Base-by-base conservation (phyloP, 2,329 filamentous ascomycete species). In the Epichloe scottii region DNA sequence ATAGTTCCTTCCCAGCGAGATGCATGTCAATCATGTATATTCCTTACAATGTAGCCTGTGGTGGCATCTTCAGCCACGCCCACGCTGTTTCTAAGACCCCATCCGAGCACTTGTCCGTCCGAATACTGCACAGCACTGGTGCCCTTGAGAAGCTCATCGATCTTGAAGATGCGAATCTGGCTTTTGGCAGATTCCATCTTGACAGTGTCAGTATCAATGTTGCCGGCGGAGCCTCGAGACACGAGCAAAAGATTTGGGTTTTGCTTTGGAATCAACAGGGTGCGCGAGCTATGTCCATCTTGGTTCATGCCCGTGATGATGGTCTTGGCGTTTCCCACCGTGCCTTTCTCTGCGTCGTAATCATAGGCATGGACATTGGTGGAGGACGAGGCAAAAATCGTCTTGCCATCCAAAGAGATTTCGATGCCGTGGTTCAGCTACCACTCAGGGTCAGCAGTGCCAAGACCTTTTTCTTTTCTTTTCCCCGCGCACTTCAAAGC, bases 71-170 rank as follows among this genome's bases (percentile, higher is more conserved):
- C 81, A 30, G 71, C 81, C 4, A 87, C 66, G 14, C 84, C 84
- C 3, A 87, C 82, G 3, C 78, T 79, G 63, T 88, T 88, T 30
- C 84, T 72, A 26, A 88, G 69, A 17, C 84, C 84, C 82, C 82
- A 87, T 15, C 81, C 75, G 4, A 77, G 60, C 3, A 73, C 56
- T 6, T 57, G 57, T 12, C 74, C 75, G 15, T 76, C 53, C 67
- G 69, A 58, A 48, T 73, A 76, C 46, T 74, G 62, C 54, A 51
- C 54, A 3, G 63, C 46, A 23, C 46, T 56, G 2, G 47, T 51
- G 6, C 55, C 26, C 6, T 51, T 40, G 50, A 66, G 42, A 26
- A 71, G 52, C 42, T 63, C 55, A 42, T 57, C 50, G 2, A 72
- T 56, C 6, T 59, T 56, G 48, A 69, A 68, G 2, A 74, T 75